Base-by-base conservation (phyloP, 2,329 filamentous ascomycete species). In the Thelonectria rubi region DNA sequence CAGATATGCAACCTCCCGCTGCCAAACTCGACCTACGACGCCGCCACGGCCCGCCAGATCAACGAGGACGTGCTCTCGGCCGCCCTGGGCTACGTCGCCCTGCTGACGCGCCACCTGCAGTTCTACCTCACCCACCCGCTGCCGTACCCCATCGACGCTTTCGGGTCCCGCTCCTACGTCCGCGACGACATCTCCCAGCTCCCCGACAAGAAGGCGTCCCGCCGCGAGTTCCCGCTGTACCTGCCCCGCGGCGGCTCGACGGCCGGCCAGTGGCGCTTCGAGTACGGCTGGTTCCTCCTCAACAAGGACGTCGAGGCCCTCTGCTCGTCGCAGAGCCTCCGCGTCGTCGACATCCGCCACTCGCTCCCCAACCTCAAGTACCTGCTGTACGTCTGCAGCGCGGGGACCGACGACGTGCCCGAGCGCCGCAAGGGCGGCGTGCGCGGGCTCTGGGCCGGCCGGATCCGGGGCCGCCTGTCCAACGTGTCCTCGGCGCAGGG, bases 301-400 rank as follows among this genome's bases (percentile, higher is more conserved):
- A 98, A 98, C 80, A 97, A 98, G 78, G 83, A 98, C 73, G 94
- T 99, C 58, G 94, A 98, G 69, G 78, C 82, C 0, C 79, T 90
- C 3, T 89, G 87, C 62, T 79, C 81, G 3, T 81, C 83, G 1
- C 88, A 93, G 66, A 90, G 90, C 0, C 80, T 97, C 12, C 88
- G 90, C 48, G 89, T 97, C 1, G 85, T 97, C 65, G 95, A 99
- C 72, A 93, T 97, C 17, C 86, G 95, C 5, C 93, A 98, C 69
- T 97, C 94, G 0, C 80, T 98, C 7, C 93, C 94, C 2, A 99
- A 99, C 73, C 81, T 99, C 10, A 97, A 97, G 75, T 97, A 97
- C 70, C 80, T 98, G 15, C 81, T 98, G 2, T 97, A 96, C 70
- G 90, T 98, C 2, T 90, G 93, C 67, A 95, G 92, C 32, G 92